These are phyloP conservation scores for Penicillium antarcticum DNA, from an alignment of 495 filamentous ascomycete genomes.

Conservation along the genomic window DNA sequence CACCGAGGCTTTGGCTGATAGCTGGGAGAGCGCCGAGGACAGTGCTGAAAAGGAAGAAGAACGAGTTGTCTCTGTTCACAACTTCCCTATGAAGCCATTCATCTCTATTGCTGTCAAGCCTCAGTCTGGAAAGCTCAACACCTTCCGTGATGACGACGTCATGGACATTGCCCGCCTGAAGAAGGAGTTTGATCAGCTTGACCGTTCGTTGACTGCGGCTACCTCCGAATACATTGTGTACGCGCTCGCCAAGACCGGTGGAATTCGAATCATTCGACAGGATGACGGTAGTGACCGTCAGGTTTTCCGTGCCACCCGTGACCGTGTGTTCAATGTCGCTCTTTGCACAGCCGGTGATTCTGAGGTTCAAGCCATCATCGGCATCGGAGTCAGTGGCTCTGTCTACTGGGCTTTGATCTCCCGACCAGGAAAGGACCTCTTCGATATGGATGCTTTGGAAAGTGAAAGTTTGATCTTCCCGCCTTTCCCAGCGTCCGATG, in stretches of 20 bases:
- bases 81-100: slow-evolving; percentile 95
- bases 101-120: slow-evolving; percentile 64
- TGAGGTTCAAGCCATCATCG: slow-evolving; percentile 75
- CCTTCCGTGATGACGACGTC: slow-evolving; percentile 66
- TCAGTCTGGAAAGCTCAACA: slow-evolving; percentile 36
- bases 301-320: slow-evolving; percentile 79
- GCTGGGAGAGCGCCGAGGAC: slow-evolving; percentile 82
- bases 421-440: slow-evolving; percentile 65
- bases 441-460: slow-evolving; percentile 69
- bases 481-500: slow-evolving; percentile 69
- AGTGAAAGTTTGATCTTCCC: slow-evolving; percentile 79
- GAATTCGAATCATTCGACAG: slow-evolving; percentile 88
- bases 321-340: slow-evolving; percentile 92
- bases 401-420: slow-evolving; percentile 86
- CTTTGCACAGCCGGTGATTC: slow-evolving; percentile 58
- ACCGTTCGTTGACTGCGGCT: slow-evolving; percentile 85
- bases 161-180: slow-evolving; percentile 89
- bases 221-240: slow-evolving; percentile 92
- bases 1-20: slow-evolving; percentile 56
- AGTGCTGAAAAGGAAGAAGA: slow-evolving; percentile 64
- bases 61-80: slow-evolving; percentile 72
- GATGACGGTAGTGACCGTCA: slow-evolving; percentile 87
- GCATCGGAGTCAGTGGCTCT: slow-evolving; percentile 86
- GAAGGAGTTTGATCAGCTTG: slow-evolving; percentile 96
- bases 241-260: slow-evolving; percentile 85